Base-by-base conservation (phyloP, 257 asterid genomes). In the Voacanga thouarsii region DNA sequence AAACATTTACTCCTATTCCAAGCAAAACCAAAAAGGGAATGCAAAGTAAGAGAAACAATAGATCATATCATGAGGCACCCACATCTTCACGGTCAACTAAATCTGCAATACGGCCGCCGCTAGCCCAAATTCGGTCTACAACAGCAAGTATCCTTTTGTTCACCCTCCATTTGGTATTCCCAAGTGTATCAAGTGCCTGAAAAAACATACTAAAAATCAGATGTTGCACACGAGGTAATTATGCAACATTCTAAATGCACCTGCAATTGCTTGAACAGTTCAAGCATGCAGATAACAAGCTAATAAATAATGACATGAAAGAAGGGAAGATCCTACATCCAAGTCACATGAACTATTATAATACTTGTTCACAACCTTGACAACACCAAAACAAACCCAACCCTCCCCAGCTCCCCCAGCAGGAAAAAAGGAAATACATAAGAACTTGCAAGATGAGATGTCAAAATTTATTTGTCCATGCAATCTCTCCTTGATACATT, bases 11-110 rank as follows among this genome's bases (percentile, higher is more conserved):
- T 59, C 15, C 16, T 43, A 43, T 43, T 43, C 47, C 23, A 26
- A 57, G 24, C 3, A 16, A 28, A 51, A 43, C 14, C 47, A 39
- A 53, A 41, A 55, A n/a, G 75, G 67, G 15, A 12, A 55, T 33
- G 63, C 33, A 67, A 68, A 39, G 74, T 1, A 33, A 33, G 28
- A 23, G 18, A 66, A 59, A 68, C 60, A 71, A 19, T 26, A 57
- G 67, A 75, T 33, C 64, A 72, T 68, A 74, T 69, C 71, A 68
- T 69, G 41, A 41, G 82, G 71, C 64, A 85, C 97, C 81, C 84
- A 96, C 99, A 86, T 96, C 97, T 30, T 92, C 96, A 77, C 96
- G 89, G 82, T 93, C 97, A 59, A 96, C 97, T 88, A 96, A 85
- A 81, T 89, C 97, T 19, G 96, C 99, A 77, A 96, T 83, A 65